Evolutionary conservation across 1,284 basidiomycete genomes (phyloP).

Genomic region (Veloporphyrellus conicus): DNA sequence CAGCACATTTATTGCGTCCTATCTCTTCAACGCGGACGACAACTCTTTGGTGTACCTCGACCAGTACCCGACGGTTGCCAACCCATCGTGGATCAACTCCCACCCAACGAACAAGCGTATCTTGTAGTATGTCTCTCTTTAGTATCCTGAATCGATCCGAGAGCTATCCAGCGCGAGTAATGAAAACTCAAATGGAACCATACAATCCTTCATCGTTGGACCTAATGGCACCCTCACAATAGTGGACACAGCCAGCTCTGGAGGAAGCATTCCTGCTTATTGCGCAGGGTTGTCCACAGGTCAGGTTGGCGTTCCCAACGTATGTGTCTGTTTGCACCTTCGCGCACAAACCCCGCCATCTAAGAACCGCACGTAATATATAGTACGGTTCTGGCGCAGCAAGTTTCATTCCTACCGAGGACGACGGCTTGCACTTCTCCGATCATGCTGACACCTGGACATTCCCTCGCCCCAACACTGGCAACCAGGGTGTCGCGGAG

Average conservation of each 20-base stretch:
- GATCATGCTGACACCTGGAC: conserved; percentile 42
- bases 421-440: conserved; percentile 41
- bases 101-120: conserved; percentile 43
- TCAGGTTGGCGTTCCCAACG: too few species aligned
- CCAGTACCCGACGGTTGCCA: conserved; percentile 20
- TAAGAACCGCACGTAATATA: conserved; percentile 24
- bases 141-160: too few species aligned
- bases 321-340: neutral
- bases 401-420: conserved; percentile 46
- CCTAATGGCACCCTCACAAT: too few species aligned
- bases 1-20: conserved; percentile 42
- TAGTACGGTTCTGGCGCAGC: conserved; percentile 60
- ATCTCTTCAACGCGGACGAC: conserved; percentile 41
- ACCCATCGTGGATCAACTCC: conserved; percentile 46
- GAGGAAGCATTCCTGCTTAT: too few species aligned
- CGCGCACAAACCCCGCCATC: neutral
- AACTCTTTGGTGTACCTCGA: conserved; percentile 35
- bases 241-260: too few species aligned
- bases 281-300: too few species aligned
- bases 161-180: too few species aligned
- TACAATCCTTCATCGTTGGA: too few species aligned
- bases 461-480: conserved; percentile 44
- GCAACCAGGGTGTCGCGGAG: conserved; percentile 42
- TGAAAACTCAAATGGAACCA: too few species aligned
- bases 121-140: conserved; percentile 47